phyloP scores from a whole-genome alignment of 352 stramenopile genomes.

The Saprolegnia parasitica region DNA sequence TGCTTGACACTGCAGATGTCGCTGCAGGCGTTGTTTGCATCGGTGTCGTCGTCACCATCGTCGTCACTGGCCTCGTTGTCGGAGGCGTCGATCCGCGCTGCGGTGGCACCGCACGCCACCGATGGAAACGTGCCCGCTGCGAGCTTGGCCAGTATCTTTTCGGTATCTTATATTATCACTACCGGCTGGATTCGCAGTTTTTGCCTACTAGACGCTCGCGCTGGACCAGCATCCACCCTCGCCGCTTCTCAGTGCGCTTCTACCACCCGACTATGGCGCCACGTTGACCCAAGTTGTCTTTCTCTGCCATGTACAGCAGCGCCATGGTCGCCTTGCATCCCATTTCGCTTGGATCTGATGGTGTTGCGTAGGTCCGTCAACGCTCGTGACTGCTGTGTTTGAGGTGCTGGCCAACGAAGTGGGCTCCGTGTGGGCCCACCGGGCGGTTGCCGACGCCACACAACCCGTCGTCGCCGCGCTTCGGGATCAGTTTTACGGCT shows the following conservation, averaged over 20 bases:
- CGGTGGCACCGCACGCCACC: neutral
- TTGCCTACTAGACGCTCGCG: no score
- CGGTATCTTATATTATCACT: neutral
- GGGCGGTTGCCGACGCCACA: neutral
- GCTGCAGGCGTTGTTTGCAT: neutral
- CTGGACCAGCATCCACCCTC: no score
- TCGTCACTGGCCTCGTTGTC: neutral
- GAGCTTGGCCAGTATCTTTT: neutral
- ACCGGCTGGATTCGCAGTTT: no score
- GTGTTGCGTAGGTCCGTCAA: neutral
- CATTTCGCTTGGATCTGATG: no score
- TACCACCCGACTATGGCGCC: neutral
- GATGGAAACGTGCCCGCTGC: neutral
- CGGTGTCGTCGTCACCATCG: neutral
- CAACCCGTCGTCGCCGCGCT: neutral
- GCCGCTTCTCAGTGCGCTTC: neutral
- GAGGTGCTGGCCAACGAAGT: slow-evolving; percentile 1
- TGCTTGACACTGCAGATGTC: slow-evolving; percentile 2
- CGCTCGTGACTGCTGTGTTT: neutral
- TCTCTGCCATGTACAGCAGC: slow-evolving; percentile 1
- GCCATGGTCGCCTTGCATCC: neutral
- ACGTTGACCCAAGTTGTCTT: neutral
- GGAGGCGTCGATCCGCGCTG: neutral
- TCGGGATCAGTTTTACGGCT: slow-evolving; percentile 17
- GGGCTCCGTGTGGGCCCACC: neutral